phyloP scores from a whole-genome alignment of 805 yeast species.

The Yamadazyma takamatsuzukensis region DNA sequence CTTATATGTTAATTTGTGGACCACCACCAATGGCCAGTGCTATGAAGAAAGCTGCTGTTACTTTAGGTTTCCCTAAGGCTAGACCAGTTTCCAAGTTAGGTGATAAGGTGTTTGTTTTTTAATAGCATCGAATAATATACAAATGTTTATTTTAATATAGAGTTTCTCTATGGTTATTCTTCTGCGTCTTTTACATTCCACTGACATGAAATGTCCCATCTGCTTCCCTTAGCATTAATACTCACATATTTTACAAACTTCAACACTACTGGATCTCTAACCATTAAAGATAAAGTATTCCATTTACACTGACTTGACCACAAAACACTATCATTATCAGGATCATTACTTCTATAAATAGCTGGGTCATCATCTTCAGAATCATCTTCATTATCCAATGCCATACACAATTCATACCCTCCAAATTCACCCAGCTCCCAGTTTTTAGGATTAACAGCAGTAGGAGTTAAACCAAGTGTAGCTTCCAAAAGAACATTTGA shows the following conservation, averaged over 20 bases:
- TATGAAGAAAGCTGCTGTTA: constrained; percentile 71
- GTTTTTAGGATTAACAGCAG: constrained; percentile 47
- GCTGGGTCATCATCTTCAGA: constrained; percentile 74
- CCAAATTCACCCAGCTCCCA: constrained; percentile 93
- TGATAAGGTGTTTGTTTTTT: constrained; percentile 87
- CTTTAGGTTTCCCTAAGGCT: constrained; percentile 78
- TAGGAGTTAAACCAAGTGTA: constrained; percentile 77
- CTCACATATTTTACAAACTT: constrained; percentile 92
- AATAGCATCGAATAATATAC: too few relatives aligned
- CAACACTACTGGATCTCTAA: constrained; percentile 82
- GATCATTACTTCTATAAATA: constrained; percentile 55
- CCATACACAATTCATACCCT: constrained; percentile 91
- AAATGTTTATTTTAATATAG: not conserved
- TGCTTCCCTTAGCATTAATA: constrained; percentile 78
- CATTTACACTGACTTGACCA: constrained; percentile 77
- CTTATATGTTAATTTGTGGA: constrained; percentile 82
- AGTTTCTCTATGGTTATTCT: constrained; percentile 15
- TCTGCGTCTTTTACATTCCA: constrained; percentile 65
- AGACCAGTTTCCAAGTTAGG: constrained; percentile 86
- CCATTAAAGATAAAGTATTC: constrained; percentile 74
- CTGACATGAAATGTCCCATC: constrained; percentile 85
- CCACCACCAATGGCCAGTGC: constrained; percentile 91
- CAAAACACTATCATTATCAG: constrained; percentile 70
- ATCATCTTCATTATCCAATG: constrained; percentile 45
- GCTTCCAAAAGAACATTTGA: constrained; percentile 62